Evolutionary conservation across 805 yeast genomes (phyloP).

Genomic region (Sugiyamaella mastotermitis): DNA sequence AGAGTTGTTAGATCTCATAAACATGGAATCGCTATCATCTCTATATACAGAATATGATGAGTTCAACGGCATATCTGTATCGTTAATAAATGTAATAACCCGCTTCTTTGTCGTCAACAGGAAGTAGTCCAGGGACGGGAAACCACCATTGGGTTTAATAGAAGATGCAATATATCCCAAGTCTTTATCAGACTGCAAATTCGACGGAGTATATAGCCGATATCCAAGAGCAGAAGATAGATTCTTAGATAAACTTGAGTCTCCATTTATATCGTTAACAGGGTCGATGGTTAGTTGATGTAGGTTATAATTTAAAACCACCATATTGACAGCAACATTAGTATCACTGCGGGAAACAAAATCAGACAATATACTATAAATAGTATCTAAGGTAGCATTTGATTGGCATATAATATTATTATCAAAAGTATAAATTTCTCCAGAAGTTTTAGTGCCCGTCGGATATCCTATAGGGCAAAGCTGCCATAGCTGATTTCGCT

Average conservation of each 20-base stretch:
- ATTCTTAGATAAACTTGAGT: slow-evolving; percentile 3
- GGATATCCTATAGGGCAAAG: slow-evolving; percentile 39
- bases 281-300: slow-evolving; percentile 11
- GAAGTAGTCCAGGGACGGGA: slow-evolving; percentile 4
- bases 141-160: not conserved
- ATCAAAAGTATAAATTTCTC: not conserved
- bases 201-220: slow-evolving; percentile 18
- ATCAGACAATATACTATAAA: slow-evolving; percentile 23
- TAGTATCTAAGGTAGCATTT: slow-evolving; percentile 15
- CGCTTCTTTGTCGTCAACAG: slow-evolving; percentile 6
- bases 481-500: slow-evolving; percentile 40
- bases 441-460: not conserved
- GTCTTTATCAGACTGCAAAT: slow-evolving; percentile 11
- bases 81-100: not conserved
- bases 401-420: slow-evolving; percentile 11
- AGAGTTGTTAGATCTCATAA: no score
- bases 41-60: no score
- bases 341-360: slow-evolving; percentile 41
- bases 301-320: slow-evolving; percentile 36
- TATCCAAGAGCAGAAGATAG: not conserved
- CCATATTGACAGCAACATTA: slow-evolving; percentile 35
- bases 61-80: no score
- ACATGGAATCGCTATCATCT: no score
- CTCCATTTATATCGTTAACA: slow-evolving; percentile 1
- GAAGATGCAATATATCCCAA: not conserved